A percentile compares a stretch with the other conserved stretches of the same genome.
Evolutionary conservation across 73 alveolate genomes (phyloP).

Genomic region (Tetrahymena elliotti): DNA sequence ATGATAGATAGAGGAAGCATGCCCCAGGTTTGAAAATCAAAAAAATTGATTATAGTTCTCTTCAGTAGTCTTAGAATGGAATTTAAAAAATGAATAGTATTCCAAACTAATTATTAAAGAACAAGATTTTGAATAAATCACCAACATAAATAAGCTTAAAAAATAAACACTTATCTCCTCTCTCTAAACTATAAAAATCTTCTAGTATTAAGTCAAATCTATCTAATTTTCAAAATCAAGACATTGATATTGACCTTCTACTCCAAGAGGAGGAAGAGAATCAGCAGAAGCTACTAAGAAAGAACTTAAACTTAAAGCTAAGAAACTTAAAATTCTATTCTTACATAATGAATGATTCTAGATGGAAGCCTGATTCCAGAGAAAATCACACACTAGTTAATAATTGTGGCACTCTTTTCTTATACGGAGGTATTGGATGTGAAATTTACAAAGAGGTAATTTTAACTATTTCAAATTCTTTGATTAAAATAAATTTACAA

Average conservation of each 20-base stretch:
- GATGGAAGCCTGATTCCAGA: background rate
- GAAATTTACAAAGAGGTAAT: background rate
- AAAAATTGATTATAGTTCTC: background rate
- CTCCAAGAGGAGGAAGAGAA: background rate
- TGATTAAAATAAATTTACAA: background rate
- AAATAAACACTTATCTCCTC: background rate
- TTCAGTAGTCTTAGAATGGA: background rate
- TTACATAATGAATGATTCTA: background rate
- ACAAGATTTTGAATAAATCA: background rate
- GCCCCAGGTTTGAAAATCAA: background rate
- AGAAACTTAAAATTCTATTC: background rate
- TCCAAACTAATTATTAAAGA: background rate
- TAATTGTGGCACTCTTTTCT: background rate
- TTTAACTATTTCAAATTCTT: background rate
- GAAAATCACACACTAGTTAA: background rate
- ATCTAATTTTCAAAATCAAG: background rate
- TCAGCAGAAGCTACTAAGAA: background rate
- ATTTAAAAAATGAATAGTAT: background rate
- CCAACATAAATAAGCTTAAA: background rate
- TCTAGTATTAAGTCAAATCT: background rate
- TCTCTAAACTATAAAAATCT: background rate
- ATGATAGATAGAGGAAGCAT: background rate
- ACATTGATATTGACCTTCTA: background rate
- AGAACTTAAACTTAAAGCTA: background rate
- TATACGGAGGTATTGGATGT: background rate